Evolutionary conservation across 495 filamentous ascomycete genomes (phyloP), one percentile per base, ranked within the genome.

Genomic region (Podospora didyma): DNA sequence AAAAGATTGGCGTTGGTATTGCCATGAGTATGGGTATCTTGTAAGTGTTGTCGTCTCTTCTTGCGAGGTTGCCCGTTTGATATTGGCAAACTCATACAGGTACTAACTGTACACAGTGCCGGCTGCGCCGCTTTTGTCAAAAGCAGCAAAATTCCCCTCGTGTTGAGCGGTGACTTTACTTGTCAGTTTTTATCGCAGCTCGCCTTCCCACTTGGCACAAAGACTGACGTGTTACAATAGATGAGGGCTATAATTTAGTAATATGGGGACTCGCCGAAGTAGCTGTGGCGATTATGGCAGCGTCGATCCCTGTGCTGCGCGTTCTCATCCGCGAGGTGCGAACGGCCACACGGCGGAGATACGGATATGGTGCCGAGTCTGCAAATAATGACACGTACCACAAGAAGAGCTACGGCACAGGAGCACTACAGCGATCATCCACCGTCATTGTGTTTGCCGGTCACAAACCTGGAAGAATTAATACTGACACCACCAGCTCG

Each of bases 21-120:
- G 73, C 68, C 4, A 75, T 75, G 73, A 70, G 68, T 44, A 69
- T 75, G 64, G 73, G 73, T 6, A 53, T 73, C 14, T 70, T 74
- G 71, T 74, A 41, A 60, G 73, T 60, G 11, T n/a, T 17, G 3
- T 31, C 17, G 20, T 37, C 45, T 48, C 17, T 2, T 14, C 23
- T 0, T 1, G 39, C 9, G 12, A 10, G 1, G 16, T 42, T 47
- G 17, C 3, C 23, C 39, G 41, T 22, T 35, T 57, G 22, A n/a
- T n/a, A n/a, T n/a, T n/a, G n/a, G n/a, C n/a, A n/a, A n/a, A n/a
- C n/a, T n/a, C n/a, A n/a, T n/a, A n/a, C n/a, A n/a, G n/a, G 17
- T 46, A 57, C 41, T 22, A n/a, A 23, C 31, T 50, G 16, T 21
- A 47, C 34, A 28, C 37, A 70, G 68, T 34, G 68, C 68, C 49